Evolutionary conservation across 2,329 filamentous ascomycete genomes (phyloP).

Genomic region (Trichothecium sympodiale): DNA sequence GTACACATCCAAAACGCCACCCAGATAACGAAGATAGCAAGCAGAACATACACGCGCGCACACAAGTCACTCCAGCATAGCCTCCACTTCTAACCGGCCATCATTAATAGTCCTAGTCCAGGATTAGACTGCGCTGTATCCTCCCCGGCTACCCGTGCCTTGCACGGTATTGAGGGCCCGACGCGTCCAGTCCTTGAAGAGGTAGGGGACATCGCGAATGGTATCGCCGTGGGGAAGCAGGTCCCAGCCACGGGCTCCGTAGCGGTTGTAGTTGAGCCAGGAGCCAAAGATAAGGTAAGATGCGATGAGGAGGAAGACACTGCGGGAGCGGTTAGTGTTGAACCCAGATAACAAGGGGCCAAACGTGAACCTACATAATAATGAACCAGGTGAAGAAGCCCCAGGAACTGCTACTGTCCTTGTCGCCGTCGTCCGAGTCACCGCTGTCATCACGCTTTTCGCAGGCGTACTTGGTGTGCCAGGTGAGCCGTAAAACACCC

Average conservation of each 20-base stretch:
- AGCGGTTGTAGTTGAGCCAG: conserved; percentile 98
- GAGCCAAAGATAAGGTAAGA: conserved; percentile 95
- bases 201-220: conserved; percentile 83
- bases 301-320: conserved; percentile 73
- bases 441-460: conserved; percentile 40
- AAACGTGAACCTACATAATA: conserved; percentile 58
- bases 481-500: conserved; percentile 62
- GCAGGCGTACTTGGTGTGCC: conserved; percentile 83
- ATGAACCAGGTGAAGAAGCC: conserved; percentile 98
- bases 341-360: background rate
- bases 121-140: conserved; percentile 80
- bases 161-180: conserved; percentile 75
- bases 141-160: conserved; percentile 72
- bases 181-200: conserved; percentile 79
- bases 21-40: conserved; percentile 1
- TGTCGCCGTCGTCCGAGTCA: conserved; percentile 28
- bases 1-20: conserved; percentile 15
- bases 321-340: conserved; percentile 25
- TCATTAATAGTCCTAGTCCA: background rate
- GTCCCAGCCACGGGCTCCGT: conserved; percentile 91
- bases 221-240: conserved; percentile 86
- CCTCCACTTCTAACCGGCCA: no score
- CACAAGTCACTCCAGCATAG: no score
- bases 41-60: background rate
- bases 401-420: conserved; percentile 52